These are phyloP conservation scores for Zangia roseola DNA, from an alignment of 768 basidiomycete species.

Conservation along the genomic window DNA sequence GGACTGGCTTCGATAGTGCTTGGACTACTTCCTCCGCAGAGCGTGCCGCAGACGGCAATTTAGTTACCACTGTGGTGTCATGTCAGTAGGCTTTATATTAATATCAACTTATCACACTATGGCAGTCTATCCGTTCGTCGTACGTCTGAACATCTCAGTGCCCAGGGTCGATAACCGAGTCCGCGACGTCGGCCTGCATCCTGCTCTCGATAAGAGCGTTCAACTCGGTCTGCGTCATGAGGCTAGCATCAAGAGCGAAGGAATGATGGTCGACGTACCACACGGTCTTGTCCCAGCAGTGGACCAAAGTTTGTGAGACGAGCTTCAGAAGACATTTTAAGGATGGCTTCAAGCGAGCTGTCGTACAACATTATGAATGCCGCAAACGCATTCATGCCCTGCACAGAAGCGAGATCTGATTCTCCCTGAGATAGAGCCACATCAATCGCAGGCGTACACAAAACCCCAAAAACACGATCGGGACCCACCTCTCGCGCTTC, in stretches of 20 bases:
- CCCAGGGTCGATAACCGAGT: slow-evolving; percentile 13
- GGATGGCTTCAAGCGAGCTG: slow-evolving; percentile 51
- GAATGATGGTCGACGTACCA: slow-evolving; percentile 42
- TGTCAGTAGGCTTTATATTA: slow-evolving; percentile 30
- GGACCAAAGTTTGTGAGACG: slow-evolving; percentile 45
- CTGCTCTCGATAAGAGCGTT: slow-evolving; percentile 38
- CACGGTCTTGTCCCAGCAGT: slow-evolving; percentile 47
- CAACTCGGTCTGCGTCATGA: slow-evolving; percentile 29
- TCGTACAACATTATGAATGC: slow-evolving; percentile 63
- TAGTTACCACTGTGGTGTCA: slow-evolving; percentile 27
- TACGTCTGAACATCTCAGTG: slow-evolving; percentile 11
- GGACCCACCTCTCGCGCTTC: slow-evolving; percentile 51
- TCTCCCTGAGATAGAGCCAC: slow-evolving; percentile 49
- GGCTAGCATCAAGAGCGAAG: slow-evolving; percentile 6
- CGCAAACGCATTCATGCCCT: slow-evolving; percentile 70
- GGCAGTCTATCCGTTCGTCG: slow-evolving; percentile 2
- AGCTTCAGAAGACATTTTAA: slow-evolving; percentile 48
- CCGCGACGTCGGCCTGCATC: slow-evolving; percentile 17
- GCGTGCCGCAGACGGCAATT: slow-evolving; percentile 11
- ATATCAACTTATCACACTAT: slow-evolving; percentile 19
- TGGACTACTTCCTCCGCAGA: slow-evolving; percentile 21
- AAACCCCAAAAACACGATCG: slow-evolving; percentile 9
- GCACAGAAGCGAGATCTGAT: slow-evolving; percentile 48
- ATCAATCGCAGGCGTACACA: slow-evolving; percentile 13
- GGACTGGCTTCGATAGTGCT: slow-evolving; percentile 18